A percentile compares a stretch with the other conserved stretches of the same genome.
phyloP scores from a whole-genome alignment of 495 filamentous ascomycete genomes.

The Choiromyces venosus region DNA sequence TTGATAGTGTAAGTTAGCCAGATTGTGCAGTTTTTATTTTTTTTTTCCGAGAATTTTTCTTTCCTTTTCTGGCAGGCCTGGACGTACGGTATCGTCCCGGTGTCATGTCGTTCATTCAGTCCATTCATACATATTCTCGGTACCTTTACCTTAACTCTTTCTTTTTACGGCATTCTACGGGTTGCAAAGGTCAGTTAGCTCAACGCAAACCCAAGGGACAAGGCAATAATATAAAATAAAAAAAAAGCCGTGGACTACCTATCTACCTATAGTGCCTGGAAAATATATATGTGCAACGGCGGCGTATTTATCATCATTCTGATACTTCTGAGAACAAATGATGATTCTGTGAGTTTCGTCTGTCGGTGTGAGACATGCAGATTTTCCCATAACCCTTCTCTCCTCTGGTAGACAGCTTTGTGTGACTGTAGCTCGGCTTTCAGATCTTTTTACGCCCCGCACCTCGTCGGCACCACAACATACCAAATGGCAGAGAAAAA shows the following conservation, averaged over 20 bases:
- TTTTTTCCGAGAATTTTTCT: background rate
- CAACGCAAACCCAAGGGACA: background rate
- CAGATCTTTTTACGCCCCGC: conserved; percentile 1
- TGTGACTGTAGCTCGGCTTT: conserved; percentile 1
- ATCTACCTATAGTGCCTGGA: background rate
- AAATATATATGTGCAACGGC: conserved; percentile 5
- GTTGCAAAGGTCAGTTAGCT: background rate
- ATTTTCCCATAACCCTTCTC: conserved; percentile 1
- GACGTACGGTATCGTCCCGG: background rate
- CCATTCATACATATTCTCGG: background rate
- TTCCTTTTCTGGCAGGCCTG: background rate
- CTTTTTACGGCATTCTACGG: background rate
- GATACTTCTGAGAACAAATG: conserved; percentile 4
- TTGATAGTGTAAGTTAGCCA: background rate
- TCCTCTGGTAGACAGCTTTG: conserved; percentile 1
- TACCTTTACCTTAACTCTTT: background rate
- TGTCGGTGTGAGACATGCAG: conserved; percentile 4
- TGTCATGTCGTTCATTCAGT: background rate
- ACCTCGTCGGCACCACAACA: conserved; percentile 2
- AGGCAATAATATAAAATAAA: too few species aligned
- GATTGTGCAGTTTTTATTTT: background rate
- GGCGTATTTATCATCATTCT: background rate
- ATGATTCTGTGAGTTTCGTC: background rate
- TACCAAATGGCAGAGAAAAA: conserved; percentile 3
- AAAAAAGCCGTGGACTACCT: background rate